Evolutionary conservation across 2,329 filamentous ascomycete species (phyloP).

Genomic region (Ceratocystis variospora): DNA sequence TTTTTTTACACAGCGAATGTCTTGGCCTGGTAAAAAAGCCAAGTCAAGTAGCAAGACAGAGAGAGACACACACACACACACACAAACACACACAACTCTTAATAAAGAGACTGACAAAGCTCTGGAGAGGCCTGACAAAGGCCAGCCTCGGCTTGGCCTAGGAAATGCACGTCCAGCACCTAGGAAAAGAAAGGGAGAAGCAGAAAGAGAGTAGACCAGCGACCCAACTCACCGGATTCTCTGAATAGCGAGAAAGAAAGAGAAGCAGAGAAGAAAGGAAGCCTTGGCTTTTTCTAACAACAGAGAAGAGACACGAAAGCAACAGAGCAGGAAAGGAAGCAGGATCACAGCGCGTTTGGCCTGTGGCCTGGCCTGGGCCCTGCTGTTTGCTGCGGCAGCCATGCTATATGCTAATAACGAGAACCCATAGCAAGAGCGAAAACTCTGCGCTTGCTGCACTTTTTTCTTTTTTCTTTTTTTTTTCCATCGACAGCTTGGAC

Average conservation of each 20-base stretch:
- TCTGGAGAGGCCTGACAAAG: no score
- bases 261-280: neutral
- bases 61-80: no score
- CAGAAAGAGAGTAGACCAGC: no score
- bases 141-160: no score
- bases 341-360: conserved; percentile 1
- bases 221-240: neutral
- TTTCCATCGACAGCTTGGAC: neutral
- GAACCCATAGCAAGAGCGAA: neutral
- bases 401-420: neutral
- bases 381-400: neutral
- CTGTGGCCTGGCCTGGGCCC: neutral
- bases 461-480: neutral
- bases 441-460: neutral
- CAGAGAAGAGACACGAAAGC: neutral
- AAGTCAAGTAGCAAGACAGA: no score
- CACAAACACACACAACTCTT: no score
- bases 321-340: neutral
- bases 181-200: no score
- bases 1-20: no score
- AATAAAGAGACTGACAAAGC: no score
- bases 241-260: conserved; percentile 22
- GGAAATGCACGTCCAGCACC: no score
- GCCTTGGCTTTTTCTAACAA: neutral
- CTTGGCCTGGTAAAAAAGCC: no score